Percentiles rank a stretch among this genome's conserved stretches.
phyloP scores from a whole-genome alignment of 768 basidiomycete genomes.

The Tulasnella sp. region DNA sequence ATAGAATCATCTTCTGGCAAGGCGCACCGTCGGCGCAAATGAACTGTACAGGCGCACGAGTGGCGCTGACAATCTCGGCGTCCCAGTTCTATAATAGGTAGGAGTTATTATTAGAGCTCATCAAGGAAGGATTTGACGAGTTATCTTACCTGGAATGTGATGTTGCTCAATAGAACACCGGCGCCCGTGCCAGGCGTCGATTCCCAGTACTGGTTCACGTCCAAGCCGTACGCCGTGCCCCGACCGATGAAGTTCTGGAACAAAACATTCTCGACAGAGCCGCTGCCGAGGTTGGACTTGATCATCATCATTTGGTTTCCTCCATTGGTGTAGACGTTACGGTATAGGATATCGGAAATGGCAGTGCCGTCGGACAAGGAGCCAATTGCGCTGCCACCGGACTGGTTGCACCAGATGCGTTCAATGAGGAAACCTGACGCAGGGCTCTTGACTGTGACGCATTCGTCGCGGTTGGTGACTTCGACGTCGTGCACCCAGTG shows the following conservation, averaged over 20 bases:
- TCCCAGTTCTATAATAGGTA: neutral
- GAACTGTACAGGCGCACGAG: conserved; percentile 1
- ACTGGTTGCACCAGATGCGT: conserved; percentile 29
- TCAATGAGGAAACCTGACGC: conserved; percentile 27
- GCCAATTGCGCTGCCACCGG: conserved; percentile 27
- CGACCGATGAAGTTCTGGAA: conserved; percentile 26
- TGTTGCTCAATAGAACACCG: conserved; percentile 25
- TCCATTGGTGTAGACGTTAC: conserved; percentile 25
- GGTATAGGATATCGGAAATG: conserved; percentile 24
- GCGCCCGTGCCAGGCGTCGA: conserved; percentile 20
- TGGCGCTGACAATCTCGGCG: neutral
- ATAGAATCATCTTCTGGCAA: conserved; percentile 21
- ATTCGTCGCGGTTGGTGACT: conserved; percentile 29
- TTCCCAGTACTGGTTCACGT: conserved; percentile 26
- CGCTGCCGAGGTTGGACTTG: conserved; percentile 22
- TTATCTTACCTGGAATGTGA: conserved; percentile 24
- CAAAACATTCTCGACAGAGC: conserved; percentile 24
- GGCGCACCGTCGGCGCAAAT: conserved; percentile 6
- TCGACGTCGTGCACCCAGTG: conserved; percentile 29
- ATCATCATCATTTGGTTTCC: conserved; percentile 29
- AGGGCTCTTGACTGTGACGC: conserved; percentile 29
- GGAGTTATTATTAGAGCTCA: neutral
- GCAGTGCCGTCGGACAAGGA: conserved; percentile 24
- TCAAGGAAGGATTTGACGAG: neutral
- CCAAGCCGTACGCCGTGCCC: conserved; percentile 26